Evolutionary conservation across 2,329 filamentous ascomycete species (phyloP).

Genomic region (Thelonectria olida): DNA sequence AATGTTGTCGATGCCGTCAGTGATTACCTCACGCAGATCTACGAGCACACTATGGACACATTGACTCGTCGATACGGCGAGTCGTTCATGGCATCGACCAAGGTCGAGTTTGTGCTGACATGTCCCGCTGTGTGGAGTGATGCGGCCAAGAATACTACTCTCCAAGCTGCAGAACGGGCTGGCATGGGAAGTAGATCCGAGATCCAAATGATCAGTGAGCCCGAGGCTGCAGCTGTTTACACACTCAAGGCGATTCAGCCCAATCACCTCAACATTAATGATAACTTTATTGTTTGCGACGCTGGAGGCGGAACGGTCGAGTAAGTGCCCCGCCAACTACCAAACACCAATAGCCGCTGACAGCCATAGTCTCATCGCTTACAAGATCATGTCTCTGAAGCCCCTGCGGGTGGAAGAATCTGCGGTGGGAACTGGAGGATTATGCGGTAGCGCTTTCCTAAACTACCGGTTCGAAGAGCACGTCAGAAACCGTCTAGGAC

Average conservation of each 20-base stretch:
- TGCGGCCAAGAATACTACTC: conserved; percentile 83
- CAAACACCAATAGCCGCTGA: conserved; percentile 28
- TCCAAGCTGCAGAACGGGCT: conserved; percentile 79
- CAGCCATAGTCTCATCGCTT: conserved; percentile 71
- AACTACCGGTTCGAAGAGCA: conserved; percentile 86
- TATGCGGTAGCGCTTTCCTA: conserved; percentile 81
- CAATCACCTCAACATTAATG: conserved; percentile 75
- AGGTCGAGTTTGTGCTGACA: conserved; percentile 81
- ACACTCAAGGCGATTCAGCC: conserved; percentile 83
- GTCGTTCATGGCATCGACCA: conserved; percentile 79
- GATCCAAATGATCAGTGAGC: conserved; percentile 83
- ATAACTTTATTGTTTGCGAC: conserved; percentile 71
- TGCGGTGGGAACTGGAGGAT: conserved; percentile 79
- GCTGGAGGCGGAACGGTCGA: conserved; percentile 75
- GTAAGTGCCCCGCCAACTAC: conserved; percentile 48
- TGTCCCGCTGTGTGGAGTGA: conserved; percentile 88
- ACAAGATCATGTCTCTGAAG: conserved; percentile 78
- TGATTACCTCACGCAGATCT: conserved; percentile 81
- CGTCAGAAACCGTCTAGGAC: conserved; percentile 73
- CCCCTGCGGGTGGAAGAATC: conserved; percentile 81
- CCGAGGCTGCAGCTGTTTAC: conserved; percentile 82
- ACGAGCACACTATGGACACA: conserved; percentile 81
- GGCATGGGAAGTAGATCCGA: conserved; percentile 78
- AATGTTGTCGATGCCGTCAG: conserved; percentile 82
- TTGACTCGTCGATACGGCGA: conserved; percentile 79